A percentile compares a stretch with the other conserved stretches of the same genome.
These are phyloP conservation scores for Geotrichum citri-aurantii DNA, from an alignment of 1,139 yeast species.

Conservation along the genomic window DNA sequence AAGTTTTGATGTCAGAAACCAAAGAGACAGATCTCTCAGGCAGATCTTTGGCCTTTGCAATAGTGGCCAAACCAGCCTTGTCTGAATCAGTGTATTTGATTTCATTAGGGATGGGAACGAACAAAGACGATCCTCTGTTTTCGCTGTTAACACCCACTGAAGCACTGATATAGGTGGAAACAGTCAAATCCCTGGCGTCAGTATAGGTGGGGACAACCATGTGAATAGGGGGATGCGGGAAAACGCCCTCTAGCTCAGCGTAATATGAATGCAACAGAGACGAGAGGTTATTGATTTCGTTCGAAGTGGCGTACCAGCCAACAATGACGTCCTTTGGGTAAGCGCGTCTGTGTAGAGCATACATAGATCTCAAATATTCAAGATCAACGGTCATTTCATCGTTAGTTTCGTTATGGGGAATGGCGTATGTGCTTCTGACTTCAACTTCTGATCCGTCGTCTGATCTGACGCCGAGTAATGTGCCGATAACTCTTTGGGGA, in stretches of 20 bases:
- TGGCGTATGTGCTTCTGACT: conserved; percentile 71
- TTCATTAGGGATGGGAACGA: conserved; percentile 71
- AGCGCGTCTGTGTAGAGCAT: conserved; percentile 68
- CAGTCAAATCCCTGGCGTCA: conserved; percentile 41
- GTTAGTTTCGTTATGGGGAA: conserved; percentile 77
- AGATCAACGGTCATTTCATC: conserved; percentile 70
- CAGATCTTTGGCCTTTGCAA: conserved; percentile 36
- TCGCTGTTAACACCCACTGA: conserved; percentile 54
- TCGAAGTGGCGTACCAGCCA: conserved; percentile 82
- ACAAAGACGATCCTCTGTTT: conserved; percentile 59
- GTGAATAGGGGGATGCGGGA: conserved; percentile 74
- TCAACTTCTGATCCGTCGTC: conserved; percentile 82
- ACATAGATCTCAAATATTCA: conserved; percentile 68
- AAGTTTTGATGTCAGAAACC: conserved; percentile 43
- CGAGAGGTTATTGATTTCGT: conserved; percentile 63
- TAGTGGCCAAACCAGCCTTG: conserved; percentile 34
- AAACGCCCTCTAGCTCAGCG: conserved; percentile 55
- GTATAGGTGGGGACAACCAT: conserved; percentile 47
- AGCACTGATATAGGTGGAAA: conserved; percentile 71
- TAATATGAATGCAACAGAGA: conserved; percentile 85
- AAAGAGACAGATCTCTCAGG: conserved; percentile 37
- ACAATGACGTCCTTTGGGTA: conserved; percentile 67
- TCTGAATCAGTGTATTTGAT: conserved; percentile 59
- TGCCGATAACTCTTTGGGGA: conserved; percentile 69
- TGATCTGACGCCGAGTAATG: conserved; percentile 73